Conservation (phyloP, 768 basidiomycete genomes). For the Mycena belliarum region DNA sequence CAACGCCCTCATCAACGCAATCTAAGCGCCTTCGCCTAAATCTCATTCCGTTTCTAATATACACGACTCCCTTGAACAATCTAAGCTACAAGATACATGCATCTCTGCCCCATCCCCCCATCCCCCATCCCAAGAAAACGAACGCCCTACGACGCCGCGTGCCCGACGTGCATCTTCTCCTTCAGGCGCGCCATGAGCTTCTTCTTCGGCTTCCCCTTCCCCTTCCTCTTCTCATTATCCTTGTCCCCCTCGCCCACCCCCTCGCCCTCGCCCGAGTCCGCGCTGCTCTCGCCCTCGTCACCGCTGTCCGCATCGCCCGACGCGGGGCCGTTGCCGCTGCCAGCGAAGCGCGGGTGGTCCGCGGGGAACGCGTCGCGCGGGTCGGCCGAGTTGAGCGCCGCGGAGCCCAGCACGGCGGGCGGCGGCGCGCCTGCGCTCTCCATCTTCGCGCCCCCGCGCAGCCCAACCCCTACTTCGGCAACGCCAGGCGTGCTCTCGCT, state of each 20-base stretch:
- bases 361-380: not conserved
- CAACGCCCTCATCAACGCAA: too few species aligned
- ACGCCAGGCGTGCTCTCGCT: not conserved
- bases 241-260: too few species aligned
- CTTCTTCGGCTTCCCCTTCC: not conserved
- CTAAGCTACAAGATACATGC: too few species aligned
- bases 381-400: not conserved
- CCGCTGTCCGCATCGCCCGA: not conserved
- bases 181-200: slow-evolving; percentile 2
- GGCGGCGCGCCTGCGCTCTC: too few species aligned
- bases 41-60: too few species aligned
- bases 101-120: too few species aligned
- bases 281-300: not conserved
- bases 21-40: too few species aligned
- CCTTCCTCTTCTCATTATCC: not conserved
- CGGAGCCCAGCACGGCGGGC: not conserved
- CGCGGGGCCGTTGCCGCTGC: not conserved
- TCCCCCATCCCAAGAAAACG: too few species aligned
- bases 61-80: too few species aligned
- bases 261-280: not conserved
- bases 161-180: slow-evolving; percentile 7
- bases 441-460: too few species aligned
- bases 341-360: not conserved
- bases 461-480: too few species aligned
- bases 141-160: too few species aligned